Conservation (phyloP, 1,139 yeast genomes). For the Hansenula lynferdii region DNA sequence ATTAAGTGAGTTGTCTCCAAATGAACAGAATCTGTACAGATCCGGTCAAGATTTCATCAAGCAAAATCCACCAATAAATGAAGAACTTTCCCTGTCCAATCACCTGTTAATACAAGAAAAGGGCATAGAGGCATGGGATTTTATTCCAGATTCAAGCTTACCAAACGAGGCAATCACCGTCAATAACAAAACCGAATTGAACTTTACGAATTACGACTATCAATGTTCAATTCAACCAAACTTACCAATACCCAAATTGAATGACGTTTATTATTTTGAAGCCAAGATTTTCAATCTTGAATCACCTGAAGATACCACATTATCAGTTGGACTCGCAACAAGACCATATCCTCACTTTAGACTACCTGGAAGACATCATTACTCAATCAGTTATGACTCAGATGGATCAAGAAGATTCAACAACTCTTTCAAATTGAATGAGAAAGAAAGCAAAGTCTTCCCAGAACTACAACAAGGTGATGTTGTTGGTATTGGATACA, state of each 20-base stretch:
- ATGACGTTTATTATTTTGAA: constrained; percentile 90
- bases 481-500: constrained; percentile 88
- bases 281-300: constrained; percentile 64
- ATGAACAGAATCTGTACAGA: constrained; percentile 73
- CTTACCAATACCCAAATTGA: constrained; percentile 78
- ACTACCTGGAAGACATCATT: constrained; percentile 69
- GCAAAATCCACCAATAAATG: constrained; percentile 45
- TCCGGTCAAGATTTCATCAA: constrained; percentile 48
- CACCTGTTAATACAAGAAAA: constrained; percentile 68
- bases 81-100: constrained; percentile 40
- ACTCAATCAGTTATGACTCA: constrained; percentile 83
- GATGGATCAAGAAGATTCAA: constrained; percentile 77
- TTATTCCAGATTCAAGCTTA: constrained; percentile 63
- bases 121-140: constrained; percentile 93
- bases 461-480: constrained; percentile 83
- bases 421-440: constrained; percentile 65
- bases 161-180: constrained; percentile 59
- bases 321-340: constrained; percentile 78
- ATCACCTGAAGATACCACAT: constrained; percentile 40
- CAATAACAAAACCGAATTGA: constrained; percentile 69
- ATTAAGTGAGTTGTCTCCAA: constrained; percentile 59
- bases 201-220: constrained; percentile 61
- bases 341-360: constrained; percentile 89
- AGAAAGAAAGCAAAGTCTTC: constrained; percentile 45
- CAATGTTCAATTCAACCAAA: constrained; percentile 82